Conservation (phyloP, 768 basidiomycete genomes). For the Calvatia gigantea region DNA sequence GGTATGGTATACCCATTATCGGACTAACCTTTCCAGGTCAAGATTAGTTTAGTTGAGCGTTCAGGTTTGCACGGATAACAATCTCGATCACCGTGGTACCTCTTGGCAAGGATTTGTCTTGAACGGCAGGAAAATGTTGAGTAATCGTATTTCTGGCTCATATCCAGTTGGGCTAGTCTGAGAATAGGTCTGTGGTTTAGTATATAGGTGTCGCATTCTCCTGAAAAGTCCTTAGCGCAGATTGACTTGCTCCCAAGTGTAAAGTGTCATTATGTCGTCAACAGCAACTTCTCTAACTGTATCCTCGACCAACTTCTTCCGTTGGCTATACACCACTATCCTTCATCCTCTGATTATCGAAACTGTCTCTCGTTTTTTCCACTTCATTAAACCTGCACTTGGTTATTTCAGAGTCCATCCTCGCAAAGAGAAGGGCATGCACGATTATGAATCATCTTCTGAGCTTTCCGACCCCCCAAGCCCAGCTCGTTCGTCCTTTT, state of each 20-base stretch:
- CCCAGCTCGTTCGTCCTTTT: neutral
- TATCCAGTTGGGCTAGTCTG: neutral
- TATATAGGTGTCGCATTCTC: slow-evolving; percentile 3
- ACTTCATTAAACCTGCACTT: slow-evolving; percentile 1
- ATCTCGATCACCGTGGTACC: neutral
- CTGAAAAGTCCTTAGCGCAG: slow-evolving; percentile 5
- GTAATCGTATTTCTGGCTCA: neutral
- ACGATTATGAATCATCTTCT: neutral
- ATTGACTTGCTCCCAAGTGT: neutral
- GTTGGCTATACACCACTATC: neutral
- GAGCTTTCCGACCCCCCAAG: neutral
- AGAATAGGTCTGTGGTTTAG: neutral
- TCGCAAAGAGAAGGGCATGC: neutral
- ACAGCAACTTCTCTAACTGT: neutral
- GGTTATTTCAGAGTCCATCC: neutral
- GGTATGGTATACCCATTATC: neutral
- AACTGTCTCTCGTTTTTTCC: slow-evolving; percentile 1
- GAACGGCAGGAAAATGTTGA: neutral
- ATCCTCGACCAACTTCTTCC: neutral
- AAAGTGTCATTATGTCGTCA: slow-evolving; percentile 4
- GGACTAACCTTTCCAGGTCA: neutral
- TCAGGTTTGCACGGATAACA: neutral
- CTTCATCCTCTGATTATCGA: slow-evolving; percentile 3
- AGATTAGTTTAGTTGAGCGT: neutral
- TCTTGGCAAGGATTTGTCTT: slow-evolving; percentile 3